These are phyloP conservation scores for Coleophoma crateriformis DNA, from an alignment of 2,329 filamentous ascomycete species.

Conservation along the genomic window DNA sequence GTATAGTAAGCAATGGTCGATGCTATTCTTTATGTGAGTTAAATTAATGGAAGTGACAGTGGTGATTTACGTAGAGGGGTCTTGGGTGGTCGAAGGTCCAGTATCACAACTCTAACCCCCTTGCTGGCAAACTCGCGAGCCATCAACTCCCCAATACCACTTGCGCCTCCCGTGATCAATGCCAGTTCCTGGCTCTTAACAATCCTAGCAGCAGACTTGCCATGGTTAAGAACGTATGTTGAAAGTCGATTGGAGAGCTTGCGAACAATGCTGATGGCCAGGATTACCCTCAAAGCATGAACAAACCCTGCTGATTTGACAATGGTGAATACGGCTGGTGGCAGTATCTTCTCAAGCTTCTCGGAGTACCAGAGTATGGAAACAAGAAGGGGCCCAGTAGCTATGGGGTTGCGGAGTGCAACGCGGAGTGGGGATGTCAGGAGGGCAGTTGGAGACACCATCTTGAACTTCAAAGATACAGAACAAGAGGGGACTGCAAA, in stretches of 20 bases:
- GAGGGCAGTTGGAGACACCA: neutral
- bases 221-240: constrained; percentile 41
- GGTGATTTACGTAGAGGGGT: constrained; percentile 11
- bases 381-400: constrained; percentile 16
- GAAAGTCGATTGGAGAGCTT: constrained; percentile 46
- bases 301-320: constrained; percentile 14
- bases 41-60: neutral
- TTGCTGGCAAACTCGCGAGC: constrained; percentile 57
- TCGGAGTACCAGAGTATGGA: constrained; percentile 18
- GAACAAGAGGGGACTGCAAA: too few relatives aligned
- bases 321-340: constrained; percentile 8
- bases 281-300: constrained; percentile 25
- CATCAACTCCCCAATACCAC: constrained; percentile 64
- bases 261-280: constrained; percentile 44
- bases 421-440: constrained; percentile 5
- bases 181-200: constrained; percentile 64
- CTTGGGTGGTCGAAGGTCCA: constrained; percentile 59
- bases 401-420: constrained; percentile 10
- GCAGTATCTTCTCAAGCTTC: constrained; percentile 13
- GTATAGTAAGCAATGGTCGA: constrained; percentile 57
- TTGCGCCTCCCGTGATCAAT: constrained; percentile 69
- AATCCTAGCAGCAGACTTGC: constrained; percentile 43
- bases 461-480: too few relatives aligned
- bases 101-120: constrained; percentile 61
- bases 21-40: constrained; percentile 23